Evolutionary conservation across 2,329 filamentous ascomycete species (phyloP), one percentile per base, ranked within the genome.

Genomic region (Claviceps sp.): DNA sequence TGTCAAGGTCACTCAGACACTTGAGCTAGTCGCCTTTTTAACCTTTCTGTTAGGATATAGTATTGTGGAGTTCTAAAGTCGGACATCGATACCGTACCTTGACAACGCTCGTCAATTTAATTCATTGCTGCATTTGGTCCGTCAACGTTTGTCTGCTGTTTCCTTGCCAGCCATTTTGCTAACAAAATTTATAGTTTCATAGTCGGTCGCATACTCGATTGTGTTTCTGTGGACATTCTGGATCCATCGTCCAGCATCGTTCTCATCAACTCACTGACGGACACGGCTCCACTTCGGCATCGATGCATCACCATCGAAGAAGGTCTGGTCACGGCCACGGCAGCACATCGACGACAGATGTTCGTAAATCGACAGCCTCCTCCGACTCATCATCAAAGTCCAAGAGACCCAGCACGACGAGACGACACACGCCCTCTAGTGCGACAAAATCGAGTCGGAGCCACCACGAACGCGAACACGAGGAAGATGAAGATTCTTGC

Each of bases 251-350:
- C 29, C 29, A 34, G 9, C 29, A 11, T 11, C 29, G 29, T 34
- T 34, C 3, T 11, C 29, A 34, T 34, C 40, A 43, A 43, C 40
- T 20, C 40, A 20, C 9, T 22, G 44, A 50, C 50, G 44, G 20
- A 40, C 17, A 20, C 46, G 46, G 51, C 47, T 38, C 39, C 39
- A 45, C 49, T 38, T 45, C 47, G 17, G 49, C 50, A 57, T 36
- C 45, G 56, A 80, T 80, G 77, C 75, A 78, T 64, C 77, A 80
- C 63, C 71, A 70, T 53, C 73, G 77, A 60, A 73, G 74, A 61
- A 78, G 73, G 66, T 80, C 78, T 45, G 76, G 77, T 54, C 74
- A 77, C 65, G 68, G 64, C 60, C 71, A 72, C 54, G 68, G 69
- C 54, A 76, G 76, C 64, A 70, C 73, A 44, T 78, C 77, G 51